Conservation (phyloP, 257 asterid genomes). For the Solanum gracilifrons region DNA sequence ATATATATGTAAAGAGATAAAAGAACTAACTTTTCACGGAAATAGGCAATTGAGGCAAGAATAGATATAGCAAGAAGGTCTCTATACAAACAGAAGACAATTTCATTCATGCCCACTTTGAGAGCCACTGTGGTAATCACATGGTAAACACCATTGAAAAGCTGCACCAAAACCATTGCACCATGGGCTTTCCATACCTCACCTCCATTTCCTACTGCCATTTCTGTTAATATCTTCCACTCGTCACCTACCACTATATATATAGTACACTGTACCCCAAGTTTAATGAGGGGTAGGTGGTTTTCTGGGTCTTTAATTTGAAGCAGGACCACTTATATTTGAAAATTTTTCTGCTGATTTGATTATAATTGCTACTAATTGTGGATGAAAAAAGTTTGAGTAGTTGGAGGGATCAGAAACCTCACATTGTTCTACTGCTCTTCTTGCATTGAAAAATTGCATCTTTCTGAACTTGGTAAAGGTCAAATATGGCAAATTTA, state of each 20-base stretch:
- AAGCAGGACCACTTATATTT: background rate
- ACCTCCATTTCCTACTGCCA: conserved; percentile 35
- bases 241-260: background rate
- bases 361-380: background rate
- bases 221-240: background rate
- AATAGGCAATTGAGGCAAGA: conserved; percentile 81
- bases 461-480: background rate
- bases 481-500: background rate
- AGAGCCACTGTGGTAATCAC: conserved; percentile 92
- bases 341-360: background rate
- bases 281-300: background rate
- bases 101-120: conserved; percentile 83
- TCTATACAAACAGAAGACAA: conserved; percentile 74
- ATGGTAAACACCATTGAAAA: conserved; percentile 73
- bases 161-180: conserved; percentile 83
- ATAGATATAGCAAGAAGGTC: conserved; percentile 80
- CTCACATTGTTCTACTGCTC: background rate
- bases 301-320: background rate
- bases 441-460: background rate
- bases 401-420: background rate
- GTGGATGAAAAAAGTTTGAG: background rate
- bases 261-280: background rate
- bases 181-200: conserved; percentile 66
- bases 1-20: background rate
- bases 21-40: conserved; percentile 68